These are phyloP conservation scores for Pseudocercospora pini-densiflorae DNA, from an alignment of 2,329 filamentous ascomycete species.

Conservation along the genomic window DNA sequence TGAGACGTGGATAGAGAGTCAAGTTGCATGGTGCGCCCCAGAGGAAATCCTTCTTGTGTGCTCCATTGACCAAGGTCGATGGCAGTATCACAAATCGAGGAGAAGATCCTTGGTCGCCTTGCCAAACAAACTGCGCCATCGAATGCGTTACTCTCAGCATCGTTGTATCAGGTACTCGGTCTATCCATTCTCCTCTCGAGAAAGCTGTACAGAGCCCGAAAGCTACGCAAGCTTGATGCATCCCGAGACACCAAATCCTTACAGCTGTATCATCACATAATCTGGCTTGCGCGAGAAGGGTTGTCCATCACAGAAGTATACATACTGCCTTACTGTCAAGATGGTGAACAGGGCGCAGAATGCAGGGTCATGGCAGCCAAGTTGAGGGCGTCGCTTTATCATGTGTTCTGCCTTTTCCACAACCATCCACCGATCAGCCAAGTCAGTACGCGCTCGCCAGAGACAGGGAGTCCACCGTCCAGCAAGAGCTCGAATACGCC, in stretches of 20 bases:
- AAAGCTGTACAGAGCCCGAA: slow-evolving; percentile 81
- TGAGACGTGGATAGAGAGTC: background rate
- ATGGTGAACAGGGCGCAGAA: slow-evolving; percentile 74
- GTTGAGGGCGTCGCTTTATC: slow-evolving; percentile 90
- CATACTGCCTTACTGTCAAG: slow-evolving; percentile 73
- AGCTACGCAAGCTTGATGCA: slow-evolving; percentile 79
- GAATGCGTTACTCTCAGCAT: slow-evolving; percentile 78
- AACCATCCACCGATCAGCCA: slow-evolving; percentile 80
- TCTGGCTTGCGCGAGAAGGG: slow-evolving; percentile 94
- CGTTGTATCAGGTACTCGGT: slow-evolving; percentile 89
- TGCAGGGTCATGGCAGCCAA: slow-evolving; percentile 91
- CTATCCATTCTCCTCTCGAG: slow-evolving; percentile 86
- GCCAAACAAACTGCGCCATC: slow-evolving; percentile 78
- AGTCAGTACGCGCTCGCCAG: slow-evolving; percentile 43
- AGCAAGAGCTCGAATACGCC: slow-evolving; percentile 25
- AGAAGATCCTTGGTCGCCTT: slow-evolving; percentile 92
- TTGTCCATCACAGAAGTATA: slow-evolving; percentile 84
- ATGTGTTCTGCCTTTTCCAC: slow-evolving; percentile 96
- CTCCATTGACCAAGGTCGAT: slow-evolving; percentile 55
- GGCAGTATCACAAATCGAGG: slow-evolving; percentile 96
- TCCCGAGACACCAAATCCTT: slow-evolving; percentile 79
- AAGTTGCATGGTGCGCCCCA: slow-evolving; percentile 2
- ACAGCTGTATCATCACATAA: slow-evolving; percentile 85
- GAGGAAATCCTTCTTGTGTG: slow-evolving; percentile 3
- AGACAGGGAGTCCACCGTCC: slow-evolving; percentile 32